phyloP scores from a whole-genome alignment of 257 asterid genomes.

The Hygrophila difformis region DNA sequence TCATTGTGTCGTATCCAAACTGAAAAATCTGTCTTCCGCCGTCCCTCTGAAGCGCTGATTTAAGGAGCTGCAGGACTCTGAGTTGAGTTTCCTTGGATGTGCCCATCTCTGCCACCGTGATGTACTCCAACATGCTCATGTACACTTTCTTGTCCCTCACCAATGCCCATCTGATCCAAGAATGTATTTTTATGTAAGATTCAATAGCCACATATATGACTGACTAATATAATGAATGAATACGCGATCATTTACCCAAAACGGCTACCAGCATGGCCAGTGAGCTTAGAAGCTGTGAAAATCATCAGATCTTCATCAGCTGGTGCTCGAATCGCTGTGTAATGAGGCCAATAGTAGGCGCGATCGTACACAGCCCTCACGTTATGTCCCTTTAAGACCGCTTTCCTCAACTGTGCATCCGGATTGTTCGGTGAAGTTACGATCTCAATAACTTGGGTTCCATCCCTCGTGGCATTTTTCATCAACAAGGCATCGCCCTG shows the following conservation, averaged over 20 bases:
- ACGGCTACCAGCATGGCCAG: slow-evolving; percentile 64
- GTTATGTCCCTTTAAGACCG: slow-evolving; percentile 22
- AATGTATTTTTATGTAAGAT: too few relatives aligned
- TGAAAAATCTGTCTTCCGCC: slow-evolving; percentile 33
- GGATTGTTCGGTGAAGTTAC: slow-evolving; percentile 68
- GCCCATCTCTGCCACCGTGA: slow-evolving; percentile 28
- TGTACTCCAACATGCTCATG: slow-evolving; percentile 27
- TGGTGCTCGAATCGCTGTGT: slow-evolving; percentile 38
- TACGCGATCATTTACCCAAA: slow-evolving; percentile 28
- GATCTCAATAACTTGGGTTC: slow-evolving; percentile 50
- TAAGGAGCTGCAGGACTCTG: slow-evolving; percentile 52
- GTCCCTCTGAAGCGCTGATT: slow-evolving; percentile 25
- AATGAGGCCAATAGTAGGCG: slow-evolving; percentile 61
- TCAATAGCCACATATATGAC: too few relatives aligned
- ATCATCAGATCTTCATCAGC: slow-evolving; percentile 47
- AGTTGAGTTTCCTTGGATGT: slow-evolving; percentile 52
- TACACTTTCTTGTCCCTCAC: slow-evolving; percentile 47
- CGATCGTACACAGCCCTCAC: slow-evolving; percentile 27
- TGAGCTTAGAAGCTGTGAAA: slow-evolving; percentile 46
- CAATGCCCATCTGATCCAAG: slow-evolving; percentile 57
- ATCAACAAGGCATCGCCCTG: slow-evolving; percentile 15
- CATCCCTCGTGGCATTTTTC: slow-evolving; percentile 17
- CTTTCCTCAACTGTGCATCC: slow-evolving; percentile 27
- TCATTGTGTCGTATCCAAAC: slow-evolving; percentile 41
- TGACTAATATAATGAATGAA: neutral